Evolutionary conservation across 768 basidiomycete species (phyloP).

Genomic region (Mycena amicta): DNA sequence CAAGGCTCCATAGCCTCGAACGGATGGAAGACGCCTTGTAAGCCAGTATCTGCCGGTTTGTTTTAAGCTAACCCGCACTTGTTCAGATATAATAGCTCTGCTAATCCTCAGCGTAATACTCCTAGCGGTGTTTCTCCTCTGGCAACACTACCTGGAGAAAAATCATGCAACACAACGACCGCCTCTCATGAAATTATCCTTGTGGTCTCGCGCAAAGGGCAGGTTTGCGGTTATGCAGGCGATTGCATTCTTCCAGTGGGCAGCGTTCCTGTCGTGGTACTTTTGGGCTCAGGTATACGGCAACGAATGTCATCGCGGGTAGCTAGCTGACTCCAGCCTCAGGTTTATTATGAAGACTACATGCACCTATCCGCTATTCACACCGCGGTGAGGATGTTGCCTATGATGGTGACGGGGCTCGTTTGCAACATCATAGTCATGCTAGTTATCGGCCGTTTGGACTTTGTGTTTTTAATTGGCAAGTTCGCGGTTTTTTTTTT

Average conservation of each 20-base stretch:
- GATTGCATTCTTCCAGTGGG: slow-evolving; percentile 69
- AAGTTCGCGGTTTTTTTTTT: too few species aligned
- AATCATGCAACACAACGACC: slow-evolving; percentile 40
- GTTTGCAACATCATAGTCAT: slow-evolving; percentile 69
- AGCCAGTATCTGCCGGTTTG: slow-evolving; percentile 12
- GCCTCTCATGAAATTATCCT: slow-evolving; percentile 63
- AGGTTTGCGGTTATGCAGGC: slow-evolving; percentile 61
- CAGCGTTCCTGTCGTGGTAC: slow-evolving; percentile 54
- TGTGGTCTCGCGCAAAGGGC: slow-evolving; percentile 68
- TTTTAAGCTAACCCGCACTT: too few species aligned
- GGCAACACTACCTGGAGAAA: slow-evolving; percentile 62
- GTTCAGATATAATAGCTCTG: slow-evolving; percentile 62
- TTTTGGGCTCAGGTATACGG: slow-evolving; percentile 37
- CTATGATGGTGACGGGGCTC: slow-evolving; percentile 69
- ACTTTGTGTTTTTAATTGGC: slow-evolving; percentile 63
- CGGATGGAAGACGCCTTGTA: slow-evolving; percentile 54
- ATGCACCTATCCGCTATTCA: slow-evolving; percentile 52
- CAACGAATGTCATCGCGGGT: slow-evolving; percentile 39
- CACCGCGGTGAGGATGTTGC: slow-evolving; percentile 67
- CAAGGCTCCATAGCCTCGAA: slow-evolving; percentile 59
- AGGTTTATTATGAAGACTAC: slow-evolving; percentile 79
- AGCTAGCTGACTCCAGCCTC: neutral
- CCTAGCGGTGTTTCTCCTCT: slow-evolving; percentile 54
- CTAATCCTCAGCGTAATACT: slow-evolving; percentile 63
- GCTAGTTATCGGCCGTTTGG: slow-evolving; percentile 54